These are phyloP conservation scores for Fraxinus cuspidata DNA, from an alignment of 257 asterid genomes.

Conservation along the genomic window DNA sequence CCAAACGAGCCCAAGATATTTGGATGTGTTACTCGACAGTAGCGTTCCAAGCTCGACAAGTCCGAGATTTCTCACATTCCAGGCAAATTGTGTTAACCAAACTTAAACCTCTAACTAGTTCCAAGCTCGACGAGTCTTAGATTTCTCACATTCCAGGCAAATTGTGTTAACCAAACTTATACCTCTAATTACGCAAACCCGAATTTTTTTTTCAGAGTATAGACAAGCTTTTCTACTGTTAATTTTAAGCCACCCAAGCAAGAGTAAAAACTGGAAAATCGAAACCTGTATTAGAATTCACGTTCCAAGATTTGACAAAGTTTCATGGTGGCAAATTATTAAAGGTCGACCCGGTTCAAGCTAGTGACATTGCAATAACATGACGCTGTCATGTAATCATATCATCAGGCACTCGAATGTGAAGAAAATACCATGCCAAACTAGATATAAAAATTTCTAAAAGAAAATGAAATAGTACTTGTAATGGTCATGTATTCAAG, in stretches of 20 bases:
- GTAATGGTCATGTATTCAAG: neutral
- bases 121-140: neutral
- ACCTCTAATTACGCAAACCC: neutral
- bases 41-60: neutral
- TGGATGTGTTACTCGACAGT: neutral
- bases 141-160: neutral
- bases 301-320: neutral
- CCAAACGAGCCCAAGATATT: too few relatives aligned
- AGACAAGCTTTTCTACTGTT: neutral
- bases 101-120: neutral
- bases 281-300: neutral
- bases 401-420: neutral
- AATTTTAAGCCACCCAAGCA: neutral
- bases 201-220: accelerated
- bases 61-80: neutral
- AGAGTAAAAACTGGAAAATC: neutral
- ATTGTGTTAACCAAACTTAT: neutral
- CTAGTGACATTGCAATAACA: neutral
- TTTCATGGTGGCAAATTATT: neutral
- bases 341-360: neutral
- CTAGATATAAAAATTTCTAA: neutral
- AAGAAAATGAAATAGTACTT: conserved; percentile 12
- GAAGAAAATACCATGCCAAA: neutral
- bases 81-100: neutral
- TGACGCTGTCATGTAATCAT: neutral